These are phyloP conservation scores for Monosporascus ibericus DNA, from an alignment of 2,329 filamentous ascomycete genomes.

Conservation along the genomic window DNA sequence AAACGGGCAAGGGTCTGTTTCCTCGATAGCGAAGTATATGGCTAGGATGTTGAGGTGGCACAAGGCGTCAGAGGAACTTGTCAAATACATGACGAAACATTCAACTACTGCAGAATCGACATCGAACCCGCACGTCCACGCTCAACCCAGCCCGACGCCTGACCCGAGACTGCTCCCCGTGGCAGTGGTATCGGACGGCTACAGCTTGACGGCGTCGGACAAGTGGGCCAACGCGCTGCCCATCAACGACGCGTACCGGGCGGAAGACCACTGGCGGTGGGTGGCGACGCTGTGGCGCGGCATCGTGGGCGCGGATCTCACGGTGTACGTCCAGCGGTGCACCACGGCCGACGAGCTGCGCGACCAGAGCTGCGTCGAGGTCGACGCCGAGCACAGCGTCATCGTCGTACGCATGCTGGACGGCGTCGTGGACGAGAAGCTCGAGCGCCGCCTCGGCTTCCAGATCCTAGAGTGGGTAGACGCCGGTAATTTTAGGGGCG, in stretches of 20 bases:
- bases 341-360: conserved; percentile 6
- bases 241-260: conserved; percentile 70
- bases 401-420: conserved; percentile 48
- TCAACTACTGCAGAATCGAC: conserved; percentile 3
- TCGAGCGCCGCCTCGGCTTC: conserved; percentile 71
- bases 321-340: conserved; percentile 55
- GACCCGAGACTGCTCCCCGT: conserved; percentile 47
- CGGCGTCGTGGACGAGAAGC: conserved; percentile 56
- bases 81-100: conserved; percentile 38
- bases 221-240: conserved; percentile 66
- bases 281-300: conserved; percentile 91
- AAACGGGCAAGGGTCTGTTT: conserved; percentile 23
- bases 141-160: too few relatives aligned
- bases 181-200: conserved; percentile 69
- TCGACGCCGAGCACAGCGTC: conserved; percentile 38
- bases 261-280: conserved; percentile 96
- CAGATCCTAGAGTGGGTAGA: conserved; percentile 80
- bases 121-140: conserved; percentile 1
- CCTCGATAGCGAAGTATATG: conserved; percentile 54
- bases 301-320: conserved; percentile 73
- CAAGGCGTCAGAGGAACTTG: conserved; percentile 64
- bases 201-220: conserved; percentile 74
- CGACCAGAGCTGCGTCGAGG: conserved; percentile 46
- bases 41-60: conserved; percentile 69
- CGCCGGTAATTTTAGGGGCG: conserved; percentile 34